Evolutionary conservation across 495 filamentous ascomycete species (phyloP), one percentile per base, ranked within the genome.

Genomic region (Trichoderma asperelloides): DNA sequence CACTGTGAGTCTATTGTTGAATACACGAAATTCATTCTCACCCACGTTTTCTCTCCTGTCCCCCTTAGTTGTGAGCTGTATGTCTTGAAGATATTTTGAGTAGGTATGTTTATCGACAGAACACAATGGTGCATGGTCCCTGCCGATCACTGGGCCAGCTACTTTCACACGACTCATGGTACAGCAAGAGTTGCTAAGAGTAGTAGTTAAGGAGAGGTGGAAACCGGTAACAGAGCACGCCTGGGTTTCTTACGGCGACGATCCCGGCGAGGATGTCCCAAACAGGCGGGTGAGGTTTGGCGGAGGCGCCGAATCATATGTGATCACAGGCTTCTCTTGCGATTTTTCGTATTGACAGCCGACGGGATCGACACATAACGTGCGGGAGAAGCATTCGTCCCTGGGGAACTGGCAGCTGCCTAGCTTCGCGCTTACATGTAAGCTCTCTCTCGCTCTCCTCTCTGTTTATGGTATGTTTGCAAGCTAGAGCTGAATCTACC

Each of bases 361-460:
- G 21, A 25, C 21, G 21, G 49, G 49, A 55, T 55, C 49, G 12
- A 55, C 18, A 51, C 47, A 51, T 9, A 51, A n/a, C 23, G 5
- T 9, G 16, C 55, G 55, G 55, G 55, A 60, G 55, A 60, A 25
- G 55, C 55, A 37, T 37, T 37, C 33, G 55, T 30, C 23, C 2
- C 27, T 60, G 11, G 27, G 55, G 16, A 27, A 60, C 12, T 27
- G 2, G 55, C 21, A 60, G 23, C n/a, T 27, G 23, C 25, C n/a
- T 60, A 60, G 55, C 55, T 18, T 60, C 23, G 27, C 12, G 55
- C 55, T 60, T 30, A 60, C 55, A 60, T 60, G 55, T 30, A 30
- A 55, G 49, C 49, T 55, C 49, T 55, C 49, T 21, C 30, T 33
- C 30, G 6, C 21, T 21, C 41, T 16, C 41, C 11, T 37, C 33